Conservation (phyloP, 768 basidiomycete species). For the Asterophora lycoperdoides region DNA sequence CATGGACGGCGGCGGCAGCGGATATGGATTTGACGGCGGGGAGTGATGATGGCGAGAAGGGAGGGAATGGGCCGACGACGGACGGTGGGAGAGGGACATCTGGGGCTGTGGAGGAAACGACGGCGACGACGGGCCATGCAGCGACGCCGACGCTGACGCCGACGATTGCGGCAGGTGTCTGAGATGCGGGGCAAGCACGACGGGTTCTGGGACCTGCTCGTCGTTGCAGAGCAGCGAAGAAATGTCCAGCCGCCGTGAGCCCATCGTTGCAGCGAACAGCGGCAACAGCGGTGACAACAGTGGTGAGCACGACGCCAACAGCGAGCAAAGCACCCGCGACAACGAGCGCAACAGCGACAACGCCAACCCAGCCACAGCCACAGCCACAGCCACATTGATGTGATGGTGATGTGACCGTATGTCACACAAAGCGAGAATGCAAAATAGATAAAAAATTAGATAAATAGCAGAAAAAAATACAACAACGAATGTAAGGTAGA, state of each 20-base stretch:
- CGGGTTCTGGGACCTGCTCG: slow-evolving; percentile 31
- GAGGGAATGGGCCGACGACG: slow-evolving; percentile 11
- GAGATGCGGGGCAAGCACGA: slow-evolving; percentile 25
- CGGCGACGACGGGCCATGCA: slow-evolving; percentile 13
- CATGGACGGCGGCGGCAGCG: slow-evolving; percentile 12
- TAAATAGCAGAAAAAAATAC: neutral
- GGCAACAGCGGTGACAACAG: slow-evolving; percentile 1
- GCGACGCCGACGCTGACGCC: slow-evolving; percentile 17
- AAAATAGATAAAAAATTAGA: too few relatives aligned
- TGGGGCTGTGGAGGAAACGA: slow-evolving; percentile 12
- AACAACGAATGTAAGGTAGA: slow-evolving; percentile 52
- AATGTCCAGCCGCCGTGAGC: slow-evolving; percentile 68
- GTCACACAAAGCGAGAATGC: neutral
- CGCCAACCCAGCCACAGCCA: slow-evolving; percentile 7
- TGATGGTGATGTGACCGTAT: slow-evolving; percentile 6
- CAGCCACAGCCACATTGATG: slow-evolving; percentile 2
- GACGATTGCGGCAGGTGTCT: slow-evolving; percentile 16
- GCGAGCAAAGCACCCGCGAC: neutral
- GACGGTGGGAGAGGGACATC: slow-evolving; percentile 14
- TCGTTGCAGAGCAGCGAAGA: slow-evolving; percentile 68
- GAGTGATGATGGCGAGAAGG: slow-evolving; percentile 12
- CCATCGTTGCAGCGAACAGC: slow-evolving; percentile 40
- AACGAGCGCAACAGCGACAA: slow-evolving; percentile 7
- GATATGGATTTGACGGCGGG: slow-evolving; percentile 14
- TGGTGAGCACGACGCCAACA: neutral